These are phyloP conservation scores for Cordyceps cicadae DNA, from an alignment of 2,329 filamentous ascomycete genomes.

Conservation along the genomic window DNA sequence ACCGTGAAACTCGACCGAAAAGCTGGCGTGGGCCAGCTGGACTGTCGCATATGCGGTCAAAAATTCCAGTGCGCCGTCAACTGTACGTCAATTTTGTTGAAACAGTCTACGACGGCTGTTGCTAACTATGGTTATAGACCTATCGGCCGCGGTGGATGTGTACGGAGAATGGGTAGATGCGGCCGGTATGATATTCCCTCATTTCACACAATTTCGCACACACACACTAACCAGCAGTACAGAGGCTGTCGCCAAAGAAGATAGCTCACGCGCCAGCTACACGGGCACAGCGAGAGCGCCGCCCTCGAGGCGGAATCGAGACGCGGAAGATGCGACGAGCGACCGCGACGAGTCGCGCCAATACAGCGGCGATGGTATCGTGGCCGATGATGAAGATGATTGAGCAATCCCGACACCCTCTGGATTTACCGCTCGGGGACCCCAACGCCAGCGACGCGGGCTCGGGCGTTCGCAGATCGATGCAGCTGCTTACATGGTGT, in stretches of 20 bases:
- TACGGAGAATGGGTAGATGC: constrained; percentile 99
- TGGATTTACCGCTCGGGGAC: not conserved
- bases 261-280: constrained; percentile 23
- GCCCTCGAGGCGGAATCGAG: constrained; percentile 14
- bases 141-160: constrained; percentile 86
- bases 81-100: constrained; percentile 46
- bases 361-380: constrained; percentile 47
- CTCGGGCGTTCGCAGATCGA: not conserved
- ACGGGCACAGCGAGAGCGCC: constrained; percentile 19
- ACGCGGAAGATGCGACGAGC: constrained; percentile 22
- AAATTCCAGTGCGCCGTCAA: constrained; percentile 89
- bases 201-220: not conserved
- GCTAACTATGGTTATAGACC: constrained; percentile 45
- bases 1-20: constrained; percentile 92
- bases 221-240: constrained; percentile 13
- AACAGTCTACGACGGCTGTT: constrained; percentile 11
- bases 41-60: constrained; percentile 90
- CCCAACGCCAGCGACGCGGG: not conserved
- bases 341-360: constrained; percentile 42
- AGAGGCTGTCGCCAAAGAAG: constrained; percentile 45
- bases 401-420: constrained; percentile 23
- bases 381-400: constrained; percentile 49
- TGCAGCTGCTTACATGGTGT: constrained; percentile 59
- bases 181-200: constrained; percentile 36
- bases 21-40: constrained; percentile 70